Percentiles rank a stretch among this genome's conserved stretches.
Evolutionary conservation across 2,329 filamentous ascomycete species (phyloP).

Genomic region (Alternaria sp.): DNA sequence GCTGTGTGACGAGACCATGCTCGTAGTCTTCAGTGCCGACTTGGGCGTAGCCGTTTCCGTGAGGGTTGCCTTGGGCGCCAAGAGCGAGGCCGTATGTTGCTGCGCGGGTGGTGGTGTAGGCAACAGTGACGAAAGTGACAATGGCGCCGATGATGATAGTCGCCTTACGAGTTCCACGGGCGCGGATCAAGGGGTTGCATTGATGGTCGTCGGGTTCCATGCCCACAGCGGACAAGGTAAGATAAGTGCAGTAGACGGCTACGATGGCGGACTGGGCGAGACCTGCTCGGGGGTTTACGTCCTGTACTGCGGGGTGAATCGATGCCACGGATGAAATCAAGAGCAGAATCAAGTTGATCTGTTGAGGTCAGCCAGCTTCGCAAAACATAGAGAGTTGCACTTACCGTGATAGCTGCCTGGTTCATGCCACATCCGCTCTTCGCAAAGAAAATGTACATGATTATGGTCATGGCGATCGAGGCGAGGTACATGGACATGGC

Average conservation of each 20-base stretch:
- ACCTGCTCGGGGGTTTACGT: constrained; percentile 90
- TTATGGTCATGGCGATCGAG: constrained; percentile 89
- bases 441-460: constrained; percentile 98
- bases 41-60: constrained; percentile 62
- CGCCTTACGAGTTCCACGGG: constrained; percentile 85
- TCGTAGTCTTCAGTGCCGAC: constrained; percentile 76
- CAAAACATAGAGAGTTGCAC: constrained; percentile 22
- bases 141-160: constrained; percentile 92
- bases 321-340: constrained; percentile 82
- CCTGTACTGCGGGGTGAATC: constrained; percentile 88
- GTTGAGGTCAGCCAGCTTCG: constrained; percentile 6
- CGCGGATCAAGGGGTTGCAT: constrained; percentile 90
- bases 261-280: constrained; percentile 98
- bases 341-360: constrained; percentile 85
- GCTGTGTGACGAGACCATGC: constrained; percentile 86
- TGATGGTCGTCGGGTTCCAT: constrained; percentile 97
- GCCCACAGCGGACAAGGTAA: constrained; percentile 96
- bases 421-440: constrained; percentile 87
- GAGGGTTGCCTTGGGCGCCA: constrained; percentile 65
- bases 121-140: constrained; percentile 94
- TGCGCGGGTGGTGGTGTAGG: constrained; percentile 95
- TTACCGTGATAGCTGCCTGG: constrained; percentile 85
- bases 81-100: constrained; percentile 88
- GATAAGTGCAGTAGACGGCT: constrained; percentile 96
- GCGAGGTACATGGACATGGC: constrained; percentile 93